Percentiles rank a stretch among this genome's conserved stretches.
Evolutionary conservation across 352 stramenopile species (phyloP).

Genomic region (Pythium sukuiense): DNA sequence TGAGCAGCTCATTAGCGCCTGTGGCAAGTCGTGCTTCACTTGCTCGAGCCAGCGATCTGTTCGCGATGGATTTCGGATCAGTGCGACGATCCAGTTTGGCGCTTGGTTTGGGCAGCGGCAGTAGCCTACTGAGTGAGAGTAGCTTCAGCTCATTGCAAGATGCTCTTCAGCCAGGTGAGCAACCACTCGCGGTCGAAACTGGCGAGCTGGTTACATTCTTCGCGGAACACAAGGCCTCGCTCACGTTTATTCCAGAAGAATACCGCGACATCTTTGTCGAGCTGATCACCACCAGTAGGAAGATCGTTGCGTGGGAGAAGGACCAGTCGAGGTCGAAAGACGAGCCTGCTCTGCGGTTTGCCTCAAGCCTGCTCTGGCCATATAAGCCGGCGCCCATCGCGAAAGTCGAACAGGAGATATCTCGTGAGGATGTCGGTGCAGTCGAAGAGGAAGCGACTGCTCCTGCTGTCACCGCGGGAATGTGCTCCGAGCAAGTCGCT

Average conservation of each 20-base stretch:
- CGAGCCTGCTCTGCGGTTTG: slow-evolving; percentile 68
- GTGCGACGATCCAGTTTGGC: slow-evolving; percentile 38
- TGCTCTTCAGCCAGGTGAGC: slow-evolving; percentile 11
- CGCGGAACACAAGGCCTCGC: slow-evolving; percentile 42
- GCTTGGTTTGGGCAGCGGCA: slow-evolving; percentile 13
- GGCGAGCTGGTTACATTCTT: slow-evolving; percentile 54
- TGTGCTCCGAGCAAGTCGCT: slow-evolving; percentile 79
- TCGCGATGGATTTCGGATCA: slow-evolving; percentile 59
- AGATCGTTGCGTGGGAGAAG: slow-evolving; percentile 62
- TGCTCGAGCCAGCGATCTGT: slow-evolving; percentile 71
- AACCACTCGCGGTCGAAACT: slow-evolving; percentile 36
- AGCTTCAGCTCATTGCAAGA: slow-evolving; percentile 13
- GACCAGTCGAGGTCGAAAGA: slow-evolving; percentile 61
- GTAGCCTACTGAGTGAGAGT: not conserved
- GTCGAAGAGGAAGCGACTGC: slow-evolving; percentile 9
- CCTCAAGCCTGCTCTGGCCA: slow-evolving; percentile 69
- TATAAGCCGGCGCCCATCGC: slow-evolving; percentile 20
- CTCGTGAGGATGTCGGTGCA: not conserved
- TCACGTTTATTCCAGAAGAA: slow-evolving; percentile 50
- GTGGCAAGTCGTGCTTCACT: slow-evolving; percentile 21
- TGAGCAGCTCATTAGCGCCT: slow-evolving; percentile 3
- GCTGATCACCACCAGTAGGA: slow-evolving; percentile 50
- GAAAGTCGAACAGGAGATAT: not conserved
- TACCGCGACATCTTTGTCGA: slow-evolving; percentile 50
- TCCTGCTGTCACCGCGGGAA: slow-evolving; percentile 26